Base-by-base conservation (phyloP, 116 monocot species). In the Dioscorea cayenensis region DNA sequence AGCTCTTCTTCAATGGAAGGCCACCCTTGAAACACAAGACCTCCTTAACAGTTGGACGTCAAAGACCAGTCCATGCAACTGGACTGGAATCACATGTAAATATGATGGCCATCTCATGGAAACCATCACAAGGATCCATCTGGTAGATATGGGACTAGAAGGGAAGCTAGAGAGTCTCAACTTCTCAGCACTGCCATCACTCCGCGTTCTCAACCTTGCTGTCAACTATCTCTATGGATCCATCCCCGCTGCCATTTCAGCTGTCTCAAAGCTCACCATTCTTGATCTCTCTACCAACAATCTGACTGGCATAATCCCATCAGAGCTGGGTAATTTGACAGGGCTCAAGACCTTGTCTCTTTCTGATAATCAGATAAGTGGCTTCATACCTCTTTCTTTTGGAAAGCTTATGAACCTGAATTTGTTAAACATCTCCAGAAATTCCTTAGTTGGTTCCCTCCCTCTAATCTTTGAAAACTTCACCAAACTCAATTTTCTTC, bases 1-100 rank as follows among this genome's bases (percentile, higher is more conserved):
- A 10, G 73, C 65, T 28, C 65, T 73, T 3, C 64, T 52, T 52
- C 19, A 48, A 14, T 73, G 73, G 73, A 73, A 65, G n/a, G 51
- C 65, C 64, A 50, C 49, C 73, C 28, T 73, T 7, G n/a, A 43
- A 25, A 17, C 11, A 22, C 23, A 8, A 32, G 8, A 50, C 1
- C 28, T 12, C 3, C 73, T 73, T 16, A 3, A 3, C 28, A 65
- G 64, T 1, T 73, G 73, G 73, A 14, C 62, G 11, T 22, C 22
- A 5, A 22, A 50, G 3, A 51, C 69, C 19, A 5, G 6, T 23
- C 37, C 48, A 32, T 32, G 43, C 65, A 6, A 36, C 36, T 67
- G 67, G 67, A 43, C 67, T 38, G 67, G 67, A 9, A 17, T 51
- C 11, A 7, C 17, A 51, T 51, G 51, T 11, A 51, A 4, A 32